phyloP scores from a whole-genome alignment of 495 filamentous ascomycete species.

The Halenospora varia region DNA sequence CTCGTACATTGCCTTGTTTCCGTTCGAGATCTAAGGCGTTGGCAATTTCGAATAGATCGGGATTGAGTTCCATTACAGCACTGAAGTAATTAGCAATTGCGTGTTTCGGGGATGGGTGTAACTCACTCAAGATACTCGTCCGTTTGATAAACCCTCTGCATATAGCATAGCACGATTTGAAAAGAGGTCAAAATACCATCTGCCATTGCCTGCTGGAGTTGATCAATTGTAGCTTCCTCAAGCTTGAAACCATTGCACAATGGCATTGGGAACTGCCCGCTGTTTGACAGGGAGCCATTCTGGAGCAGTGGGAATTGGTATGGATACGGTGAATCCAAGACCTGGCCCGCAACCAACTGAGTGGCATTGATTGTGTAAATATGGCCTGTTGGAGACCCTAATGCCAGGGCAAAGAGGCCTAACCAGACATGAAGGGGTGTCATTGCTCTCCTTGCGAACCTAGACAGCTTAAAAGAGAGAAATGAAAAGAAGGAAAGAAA shows the following conservation, averaged over 20 bases:
- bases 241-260: slow-evolving; percentile 55
- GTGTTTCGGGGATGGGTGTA: background rate
- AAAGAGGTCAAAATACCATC: slow-evolving; percentile 18
- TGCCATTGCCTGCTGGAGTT: slow-evolving; percentile 15
- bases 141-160: slow-evolving; percentile 22
- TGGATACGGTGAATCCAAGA: slow-evolving; percentile 12
- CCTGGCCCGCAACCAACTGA: background rate
- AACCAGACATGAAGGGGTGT: too few species aligned
- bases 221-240: slow-evolving; percentile 44
- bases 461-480: too few species aligned
- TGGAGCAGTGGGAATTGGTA: slow-evolving; percentile 17
- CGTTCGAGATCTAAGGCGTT: slow-evolving; percentile 47
- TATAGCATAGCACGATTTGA: slow-evolving; percentile 19
- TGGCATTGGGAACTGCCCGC: slow-evolving; percentile 52
- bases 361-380: background rate
- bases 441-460: too few species aligned
- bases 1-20: slow-evolving; percentile 36
- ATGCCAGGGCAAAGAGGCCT: too few species aligned
- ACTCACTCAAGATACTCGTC: slow-evolving; percentile 21
- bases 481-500: too few species aligned
- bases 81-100: slow-evolving; percentile 11
- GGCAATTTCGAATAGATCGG: slow-evolving; percentile 50
- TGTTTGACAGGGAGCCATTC: slow-evolving; percentile 8
- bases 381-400: background rate
- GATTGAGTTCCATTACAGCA: slow-evolving; percentile 54